Evolutionary conservation across 164 flowering plant species (phyloP), one percentile per base, ranked within the genome.

Genomic region (grape (Vitis vinifera)): DNA sequence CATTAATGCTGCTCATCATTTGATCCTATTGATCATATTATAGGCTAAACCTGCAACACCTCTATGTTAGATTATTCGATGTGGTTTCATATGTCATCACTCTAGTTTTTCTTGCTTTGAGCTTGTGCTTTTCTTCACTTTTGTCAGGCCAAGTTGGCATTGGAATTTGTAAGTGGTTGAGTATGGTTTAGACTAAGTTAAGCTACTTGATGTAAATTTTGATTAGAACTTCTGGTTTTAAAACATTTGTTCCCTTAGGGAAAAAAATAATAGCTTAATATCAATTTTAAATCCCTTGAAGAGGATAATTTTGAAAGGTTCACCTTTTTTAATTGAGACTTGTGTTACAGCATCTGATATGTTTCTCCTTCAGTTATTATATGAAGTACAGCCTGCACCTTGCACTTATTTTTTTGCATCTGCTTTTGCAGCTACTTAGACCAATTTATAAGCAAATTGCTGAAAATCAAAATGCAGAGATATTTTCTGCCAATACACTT

Each of bases 361-460:
- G 48, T 62, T 44, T 16, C 51, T 48, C 53, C 11, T 50, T n/a
- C 10, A 63, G 53, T 63, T 37, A 14, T 68, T 58, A 19, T 14
- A 8, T 62, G 11, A 8, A 4, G 5, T 9, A 11, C 13, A 4
- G 1, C 27, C 2, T 23, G 27, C n/a, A 17, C 48, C 13, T 55
- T 55, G 51, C 8, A 13, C 29, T 30, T 68, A 53, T 71, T 56
- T 68, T 71, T 56, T 68, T 50, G 37, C 73, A 37, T 37, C 64
- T 49, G 63, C 68, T 65, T 51, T 70, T 72, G 72, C 93, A 96
- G 99, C 83, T 96, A 60, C 97, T 96, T 73, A 97, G 99, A 14
- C 99, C 99, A 68, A 91, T 96, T 74, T 96, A 96, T 72, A 93
- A 75, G 86, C 96, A 96, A 84, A 92, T 96, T 74, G 99, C 99